Evolutionary conservation across 2,329 filamentous ascomycete species (phyloP).

Genomic region (Colletotrichum sp.): DNA sequence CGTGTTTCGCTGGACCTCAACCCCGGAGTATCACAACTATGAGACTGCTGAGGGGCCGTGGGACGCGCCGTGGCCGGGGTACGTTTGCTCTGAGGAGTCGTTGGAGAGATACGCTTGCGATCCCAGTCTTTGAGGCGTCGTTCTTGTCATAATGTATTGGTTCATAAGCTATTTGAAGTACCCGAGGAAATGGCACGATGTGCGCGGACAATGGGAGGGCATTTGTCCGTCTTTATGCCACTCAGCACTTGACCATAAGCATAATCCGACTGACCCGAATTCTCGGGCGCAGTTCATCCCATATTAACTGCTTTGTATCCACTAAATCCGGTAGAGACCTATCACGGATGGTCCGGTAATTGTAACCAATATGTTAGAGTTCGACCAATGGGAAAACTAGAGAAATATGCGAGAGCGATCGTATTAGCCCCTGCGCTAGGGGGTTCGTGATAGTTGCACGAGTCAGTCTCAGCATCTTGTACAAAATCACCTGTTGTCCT

Average conservation of each 20-base stretch:
- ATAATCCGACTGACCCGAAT: neutral
- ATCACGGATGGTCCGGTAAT: neutral
- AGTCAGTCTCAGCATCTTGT: neutral
- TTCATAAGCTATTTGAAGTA: neutral
- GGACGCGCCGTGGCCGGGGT: slow-evolving; percentile 10
- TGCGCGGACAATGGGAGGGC: neutral
- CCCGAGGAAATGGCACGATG: neutral
- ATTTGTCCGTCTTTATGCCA: neutral
- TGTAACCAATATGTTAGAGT: neutral
- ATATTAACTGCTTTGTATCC: neutral
- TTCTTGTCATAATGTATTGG: neutral
- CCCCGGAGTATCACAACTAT: neutral
- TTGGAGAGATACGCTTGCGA: slow-evolving; percentile 17
- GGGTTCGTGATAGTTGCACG: neutral
- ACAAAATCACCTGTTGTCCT: neutral
- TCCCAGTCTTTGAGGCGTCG: neutral
- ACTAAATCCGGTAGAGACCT: neutral
- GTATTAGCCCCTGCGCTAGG: neutral
- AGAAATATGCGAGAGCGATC: neutral
- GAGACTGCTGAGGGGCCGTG: neutral
- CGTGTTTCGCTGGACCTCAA: neutral
- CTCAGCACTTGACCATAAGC: neutral
- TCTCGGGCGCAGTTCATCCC: neutral
- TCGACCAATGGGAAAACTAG: neutral
- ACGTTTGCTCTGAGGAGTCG: neutral